Evolutionary conservation across 2,329 filamentous ascomycete species (phyloP), one percentile per base, ranked within the genome.

Genomic region (Fusarium penzigii): DNA sequence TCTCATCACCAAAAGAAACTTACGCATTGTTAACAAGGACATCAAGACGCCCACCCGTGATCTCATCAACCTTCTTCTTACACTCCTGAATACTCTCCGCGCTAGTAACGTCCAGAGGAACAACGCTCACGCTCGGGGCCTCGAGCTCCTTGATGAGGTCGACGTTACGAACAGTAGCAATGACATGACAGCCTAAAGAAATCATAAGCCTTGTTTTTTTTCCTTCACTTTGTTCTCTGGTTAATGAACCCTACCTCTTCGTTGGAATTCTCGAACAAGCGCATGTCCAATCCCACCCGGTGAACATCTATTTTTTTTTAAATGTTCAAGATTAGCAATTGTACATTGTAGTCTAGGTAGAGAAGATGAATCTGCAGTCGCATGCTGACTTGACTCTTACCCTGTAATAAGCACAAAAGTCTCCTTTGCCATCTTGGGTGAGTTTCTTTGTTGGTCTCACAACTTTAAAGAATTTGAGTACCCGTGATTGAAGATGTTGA

Each of bases 1-100:
- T n/a, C n/a, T n/a, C n/a, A n/a, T n/a, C n/a, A n/a, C n/a, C n/a
- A n/a, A n/a, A n/a, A 5, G 41, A 2, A 3, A 62, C 75, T 55
- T 57, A 83, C 79, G 82, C 81, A 54, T 85, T 85, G 68, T 84
- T 85, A 44, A 85, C 75, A 16, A 85, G 78, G 42, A 84, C 76
- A 57, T 85, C 81, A 6, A 85, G 75, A 43, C 70, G 77, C 13
- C 81, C 81, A 9, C 74, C 74, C 2, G 79, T 83, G 43, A 83
- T 67, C 12, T 72, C 64, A 11, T 69, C 60, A 12, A 84, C 77
- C 46, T 78, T 71, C 3, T 70, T 70, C 49, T 75, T 77, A 61
- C 78, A 80, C 40, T 66, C 65, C 16, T 70, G 72, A 64, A 85
- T 80, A 57, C 79, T 83, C 20, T 75, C 72, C 16, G 70, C 62